Base-by-base conservation (phyloP, 192 early-diverging fungal species). In the Rhizophagus sp. region DNA sequence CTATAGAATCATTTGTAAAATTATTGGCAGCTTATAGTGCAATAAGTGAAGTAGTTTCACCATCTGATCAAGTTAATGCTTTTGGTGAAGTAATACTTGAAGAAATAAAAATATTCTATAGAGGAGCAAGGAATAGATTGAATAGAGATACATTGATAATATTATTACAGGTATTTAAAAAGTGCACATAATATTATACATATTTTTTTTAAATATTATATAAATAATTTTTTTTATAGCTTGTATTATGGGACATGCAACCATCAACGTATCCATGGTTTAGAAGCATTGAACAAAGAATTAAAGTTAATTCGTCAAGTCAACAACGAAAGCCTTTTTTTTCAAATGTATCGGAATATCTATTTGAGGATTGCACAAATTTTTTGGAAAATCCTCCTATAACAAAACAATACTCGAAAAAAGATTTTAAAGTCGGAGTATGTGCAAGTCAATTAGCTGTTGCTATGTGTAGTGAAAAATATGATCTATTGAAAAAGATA, bases 61-160 rank as follows among this genome's bases (percentile, higher is more conserved):
- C 81, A 15, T 36, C 27, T 33, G 76, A 76, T 13, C 47, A 75
- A 0, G 47, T 71, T 22, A 86, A 84, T 69, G 63, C 79, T 7
- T 88, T 88, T 83, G 85, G 78, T 25, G 85, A 88, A 25, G 78
- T 81, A 0, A 73, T 88, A 6, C 47, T 86, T 61, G 87, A 88
- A 64, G 87, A 88, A 74, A 27, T 83, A 5, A 83, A 80, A 49
- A n/a, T 12, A 25, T 64, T 67, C 24, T 75, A 84, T 39, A 71
- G 67, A 12, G 69, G 67, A 19, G 24, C 36, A 17, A 62, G 75
- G 7, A 69, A 64, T 9, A 78, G 76, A 57, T 62, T 86, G 50
- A 84, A 77, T 76, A 71, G 75, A 66, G 82, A 84, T 68, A 88
- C 85, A 1, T 65, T 88, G 15, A 70, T 86, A 22, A 80, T 83